Evolutionary conservation across 306 rosid genomes (phyloP), one percentile per base, ranked within the genome.

Genomic region (Casuarina equisetifolia): DNA sequence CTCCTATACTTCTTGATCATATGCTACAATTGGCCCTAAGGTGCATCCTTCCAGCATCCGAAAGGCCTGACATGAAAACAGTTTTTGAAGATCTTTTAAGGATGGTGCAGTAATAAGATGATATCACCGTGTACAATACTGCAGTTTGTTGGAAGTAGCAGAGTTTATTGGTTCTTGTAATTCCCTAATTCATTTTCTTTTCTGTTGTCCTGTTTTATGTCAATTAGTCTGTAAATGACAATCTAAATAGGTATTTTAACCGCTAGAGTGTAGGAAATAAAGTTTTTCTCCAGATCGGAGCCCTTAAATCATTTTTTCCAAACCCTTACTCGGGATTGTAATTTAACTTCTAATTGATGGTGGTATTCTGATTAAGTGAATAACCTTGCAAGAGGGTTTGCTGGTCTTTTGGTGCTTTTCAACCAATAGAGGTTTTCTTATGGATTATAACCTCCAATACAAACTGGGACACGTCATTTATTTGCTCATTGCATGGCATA

Each of bases 21-120:
- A 87, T 90, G 92, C 80, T 92, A 9, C 80, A 89, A 36, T 90
- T 84, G 73, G 93, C 91, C 82, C 77, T 90, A 70, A 85, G 89
- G 84, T 92, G 97, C 75, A 86, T 76, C 74, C 93, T 86, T 76
- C 86, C 96, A 53, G 91, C 96, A 80, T 84, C 92, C 0, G 96
- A 92, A 70, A 90, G 97, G 54, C 93, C 93, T 11, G 93, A 90
- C 72, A 92, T 92, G 79, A 79, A 80, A 80, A 83, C 89, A 13
- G 87, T 89, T 46, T 87, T 79, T 78, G 91, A 85, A 76, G 92
- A 90, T 79, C 93, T 90, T 80, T 86, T 89, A 52, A 38, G 75
- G 78, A 77, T 86, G 81, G 76, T 86, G 82, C 78, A 83, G 75
- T 70, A 69, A 52, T 20, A 73, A 25, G 32, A 25, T 25, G 71